These are phyloP conservation scores for Aspergillus haitiensis DNA, from an alignment of 495 filamentous ascomycete species.

Conservation along the genomic window DNA sequence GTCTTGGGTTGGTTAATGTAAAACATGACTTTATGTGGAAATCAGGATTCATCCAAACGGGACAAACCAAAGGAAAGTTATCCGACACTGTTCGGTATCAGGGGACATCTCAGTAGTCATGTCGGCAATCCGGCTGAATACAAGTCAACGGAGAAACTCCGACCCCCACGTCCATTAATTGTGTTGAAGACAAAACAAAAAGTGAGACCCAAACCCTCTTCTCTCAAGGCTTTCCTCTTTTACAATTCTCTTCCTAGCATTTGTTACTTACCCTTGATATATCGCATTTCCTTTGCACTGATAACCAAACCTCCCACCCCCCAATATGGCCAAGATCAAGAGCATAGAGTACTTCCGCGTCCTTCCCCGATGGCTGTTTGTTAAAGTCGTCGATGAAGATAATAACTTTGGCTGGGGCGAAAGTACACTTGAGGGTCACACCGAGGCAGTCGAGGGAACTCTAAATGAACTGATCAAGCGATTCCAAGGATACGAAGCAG, in stretches of 20 bases:
- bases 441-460: conserved; percentile 72
- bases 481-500: conserved; percentile 69
- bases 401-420: conserved; percentile 75
- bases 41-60: neutral
- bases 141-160: conserved; percentile 19
- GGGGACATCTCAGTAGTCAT: neutral
- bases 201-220: neutral
- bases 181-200: neutral
- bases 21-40: neutral
- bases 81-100: neutral
- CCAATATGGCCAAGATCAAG: conserved; percentile 63
- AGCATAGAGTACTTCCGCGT: conserved; percentile 75
- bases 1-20: too few relatives aligned
- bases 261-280: too few relatives aligned
- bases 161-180: neutral
- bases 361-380: conserved; percentile 75
- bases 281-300: neutral
- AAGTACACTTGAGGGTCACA: conserved; percentile 74
- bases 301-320: too few relatives aligned
- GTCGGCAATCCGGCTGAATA: conserved; percentile 17
- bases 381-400: conserved; percentile 68
- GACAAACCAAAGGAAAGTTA: neutral
- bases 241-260: neutral
- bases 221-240: neutral
- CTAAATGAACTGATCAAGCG: conserved; percentile 64